phyloP scores from a whole-genome alignment of 2,329 filamentous ascomycete species.

The Botrytis sinoallii region DNA sequence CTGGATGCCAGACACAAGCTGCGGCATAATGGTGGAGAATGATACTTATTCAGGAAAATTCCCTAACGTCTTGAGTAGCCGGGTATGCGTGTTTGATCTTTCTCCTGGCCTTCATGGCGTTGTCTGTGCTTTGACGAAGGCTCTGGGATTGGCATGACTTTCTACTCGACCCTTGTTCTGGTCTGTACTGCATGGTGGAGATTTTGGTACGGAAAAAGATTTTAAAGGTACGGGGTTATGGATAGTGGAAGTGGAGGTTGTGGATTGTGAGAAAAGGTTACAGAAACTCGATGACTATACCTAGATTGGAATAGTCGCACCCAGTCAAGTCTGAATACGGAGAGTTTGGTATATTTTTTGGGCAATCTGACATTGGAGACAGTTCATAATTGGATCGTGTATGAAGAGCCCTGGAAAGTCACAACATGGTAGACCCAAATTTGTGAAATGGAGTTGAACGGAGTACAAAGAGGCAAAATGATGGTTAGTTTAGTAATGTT shows the following conservation, averaged over 20 bases:
- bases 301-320: background rate
- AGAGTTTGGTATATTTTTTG: background rate
- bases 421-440: background rate
- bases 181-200: background rate
- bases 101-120: slow-evolving; percentile 24
- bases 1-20: slow-evolving; percentile 31
- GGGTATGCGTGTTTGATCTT: slow-evolving; percentile 17
- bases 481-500: background rate
- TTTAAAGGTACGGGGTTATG: background rate
- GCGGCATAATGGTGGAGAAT: slow-evolving; percentile 33
- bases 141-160: background rate
- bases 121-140: slow-evolving; percentile 23
- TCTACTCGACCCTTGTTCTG: background rate
- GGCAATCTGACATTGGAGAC: background rate
- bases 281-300: background rate
- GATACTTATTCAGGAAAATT: slow-evolving; percentile 24
- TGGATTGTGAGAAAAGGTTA: background rate
- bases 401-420: background rate
- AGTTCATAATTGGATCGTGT: background rate
- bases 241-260: background rate
- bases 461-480: background rate
- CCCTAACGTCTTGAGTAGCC: slow-evolving; percentile 24
- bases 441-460: no score
- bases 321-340: background rate
- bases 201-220: background rate